Evolutionary conservation across 2,329 filamentous ascomycete genomes (phyloP).

Genomic region (Phialemoniopsis sp.): DNA sequence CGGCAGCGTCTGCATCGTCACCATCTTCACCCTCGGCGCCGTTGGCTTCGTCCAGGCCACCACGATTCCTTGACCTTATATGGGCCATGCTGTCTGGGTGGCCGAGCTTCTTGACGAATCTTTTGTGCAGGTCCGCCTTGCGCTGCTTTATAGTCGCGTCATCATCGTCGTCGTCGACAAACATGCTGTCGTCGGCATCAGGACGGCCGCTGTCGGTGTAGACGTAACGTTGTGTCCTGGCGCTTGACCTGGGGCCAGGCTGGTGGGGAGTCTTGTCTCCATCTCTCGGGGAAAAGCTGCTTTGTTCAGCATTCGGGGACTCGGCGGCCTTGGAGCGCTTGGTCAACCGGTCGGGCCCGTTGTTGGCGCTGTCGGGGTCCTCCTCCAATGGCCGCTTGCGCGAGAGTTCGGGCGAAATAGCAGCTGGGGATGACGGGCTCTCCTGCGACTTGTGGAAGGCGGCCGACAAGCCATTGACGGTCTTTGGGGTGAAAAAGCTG

Average conservation of each 20-base stretch:
- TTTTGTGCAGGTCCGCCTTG: constrained; percentile 71
- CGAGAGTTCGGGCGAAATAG: constrained; percentile 16
- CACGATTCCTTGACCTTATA: constrained; percentile 56
- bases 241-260: constrained; percentile 10
- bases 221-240: constrained; percentile 47
- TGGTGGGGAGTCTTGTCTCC: constrained; percentile 15
- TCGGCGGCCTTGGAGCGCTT: constrained; percentile 43
- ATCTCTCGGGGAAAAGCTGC: constrained; percentile 31
- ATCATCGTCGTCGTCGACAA: constrained; percentile 32
- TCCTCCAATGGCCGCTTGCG: constrained; percentile 50
- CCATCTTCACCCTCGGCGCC: constrained; percentile 37
- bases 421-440: constrained; percentile 18
- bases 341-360: constrained; percentile 25
- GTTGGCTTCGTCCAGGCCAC: constrained; percentile 48
- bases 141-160: constrained; percentile 46
- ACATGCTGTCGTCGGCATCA: constrained; percentile 23
- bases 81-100: constrained; percentile 75
- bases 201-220: constrained; percentile 36
- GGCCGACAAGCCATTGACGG: constrained; percentile 36
- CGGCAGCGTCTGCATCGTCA: constrained; percentile 49
- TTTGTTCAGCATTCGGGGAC: constrained; percentile 31
- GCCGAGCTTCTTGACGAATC: constrained; percentile 88
- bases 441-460: constrained; percentile 24
- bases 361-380: constrained; percentile 38
- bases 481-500: constrained; percentile 73